Conservation (phyloP, 1,139 yeast species). For the Eremothecium cymbalariae region DNA sequence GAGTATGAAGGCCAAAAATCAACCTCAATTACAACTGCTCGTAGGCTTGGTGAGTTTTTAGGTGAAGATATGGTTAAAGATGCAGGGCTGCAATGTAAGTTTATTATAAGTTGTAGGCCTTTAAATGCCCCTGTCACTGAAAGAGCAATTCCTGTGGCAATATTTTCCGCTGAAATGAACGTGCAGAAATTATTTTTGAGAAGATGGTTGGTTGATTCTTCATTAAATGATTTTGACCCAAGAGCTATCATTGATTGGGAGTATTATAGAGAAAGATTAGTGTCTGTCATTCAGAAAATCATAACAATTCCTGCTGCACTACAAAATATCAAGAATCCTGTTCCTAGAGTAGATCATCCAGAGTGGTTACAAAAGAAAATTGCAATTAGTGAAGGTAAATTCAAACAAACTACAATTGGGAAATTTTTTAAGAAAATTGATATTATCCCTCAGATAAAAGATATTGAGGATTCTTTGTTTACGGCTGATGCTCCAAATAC, state of each 20-base stretch:
- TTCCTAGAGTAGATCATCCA: constrained; percentile 89
- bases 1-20: constrained; percentile 91
- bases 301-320: constrained; percentile 96
- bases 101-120: constrained; percentile 83
- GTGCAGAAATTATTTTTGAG: constrained; percentile 59
- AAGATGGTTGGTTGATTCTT: constrained; percentile 80
- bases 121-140: constrained; percentile 86
- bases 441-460: constrained; percentile 39
- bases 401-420: constrained; percentile 61
- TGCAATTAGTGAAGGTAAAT: constrained; percentile 49
- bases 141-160: constrained; percentile 93
- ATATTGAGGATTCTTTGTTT: constrained; percentile 69
- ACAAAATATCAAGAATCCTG: constrained; percentile 86
- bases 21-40: constrained; percentile 92
- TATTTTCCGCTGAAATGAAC: constrained; percentile 71
- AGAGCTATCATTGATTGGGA: constrained; percentile 88
- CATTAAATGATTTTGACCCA: constrained; percentile 78
- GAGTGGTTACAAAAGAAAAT: constrained; percentile 79
- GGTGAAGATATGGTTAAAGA: constrained; percentile 98
- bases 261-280: constrained; percentile 83
- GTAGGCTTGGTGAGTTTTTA: constrained; percentile 83
- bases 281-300: constrained; percentile 89
- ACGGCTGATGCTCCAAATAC: constrained; percentile 13
- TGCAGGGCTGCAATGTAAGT: constrained; percentile 92
- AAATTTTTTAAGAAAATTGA: constrained; percentile 45